Conservation (phyloP, 331 rosid species). For the Rosa hybrid region DNA sequence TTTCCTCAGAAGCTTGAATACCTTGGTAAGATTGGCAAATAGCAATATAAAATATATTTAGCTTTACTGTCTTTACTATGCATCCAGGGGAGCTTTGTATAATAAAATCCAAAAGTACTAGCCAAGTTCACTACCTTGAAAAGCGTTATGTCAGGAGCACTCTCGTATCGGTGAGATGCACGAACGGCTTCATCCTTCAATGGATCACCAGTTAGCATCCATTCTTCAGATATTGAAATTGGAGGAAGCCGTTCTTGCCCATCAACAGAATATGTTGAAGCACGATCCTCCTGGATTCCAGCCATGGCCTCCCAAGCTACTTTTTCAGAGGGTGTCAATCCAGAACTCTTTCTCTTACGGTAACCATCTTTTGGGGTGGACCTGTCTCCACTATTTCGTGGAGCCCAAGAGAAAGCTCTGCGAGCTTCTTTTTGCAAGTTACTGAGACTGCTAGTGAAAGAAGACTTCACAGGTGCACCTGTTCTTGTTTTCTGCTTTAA, state of each 20-base stretch:
- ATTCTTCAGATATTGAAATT: slow-evolving; percentile 86
- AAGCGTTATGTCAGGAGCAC: slow-evolving; percentile 90
- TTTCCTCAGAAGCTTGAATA: not conserved
- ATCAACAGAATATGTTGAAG: slow-evolving; percentile 69
- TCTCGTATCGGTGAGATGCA: slow-evolving; percentile 88
- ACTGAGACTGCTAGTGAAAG: slow-evolving; percentile 83
- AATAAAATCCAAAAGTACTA: slow-evolving; percentile 17
- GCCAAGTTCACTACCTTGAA: slow-evolving; percentile 67
- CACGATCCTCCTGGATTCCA: slow-evolving; percentile 92
- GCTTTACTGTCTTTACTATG: not conserved
- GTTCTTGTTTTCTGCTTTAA: slow-evolving; percentile 74
- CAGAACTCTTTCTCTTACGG: slow-evolving; percentile 96
- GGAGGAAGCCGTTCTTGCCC: slow-evolving; percentile 96
- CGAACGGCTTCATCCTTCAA: slow-evolving; percentile 79
- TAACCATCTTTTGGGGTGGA: slow-evolving; percentile 80
- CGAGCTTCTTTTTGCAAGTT: slow-evolving; percentile 98
- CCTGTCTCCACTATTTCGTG: slow-evolving; percentile 75
- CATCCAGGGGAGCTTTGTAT: not conserved
- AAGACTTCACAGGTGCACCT: slow-evolving; percentile 63
- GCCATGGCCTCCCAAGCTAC: slow-evolving; percentile 99
- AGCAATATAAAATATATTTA: not conserved
- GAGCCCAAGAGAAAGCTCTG: slow-evolving; percentile 98
- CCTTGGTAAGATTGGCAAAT: not conserved
- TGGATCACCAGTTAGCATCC: slow-evolving; percentile 94
- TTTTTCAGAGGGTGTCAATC: slow-evolving; percentile 86